Percentiles rank a stretch among this genome's conserved stretches.
Conservation (phyloP, 1,284 basidiomycete genomes). For the Vanrija sp. region DNA sequence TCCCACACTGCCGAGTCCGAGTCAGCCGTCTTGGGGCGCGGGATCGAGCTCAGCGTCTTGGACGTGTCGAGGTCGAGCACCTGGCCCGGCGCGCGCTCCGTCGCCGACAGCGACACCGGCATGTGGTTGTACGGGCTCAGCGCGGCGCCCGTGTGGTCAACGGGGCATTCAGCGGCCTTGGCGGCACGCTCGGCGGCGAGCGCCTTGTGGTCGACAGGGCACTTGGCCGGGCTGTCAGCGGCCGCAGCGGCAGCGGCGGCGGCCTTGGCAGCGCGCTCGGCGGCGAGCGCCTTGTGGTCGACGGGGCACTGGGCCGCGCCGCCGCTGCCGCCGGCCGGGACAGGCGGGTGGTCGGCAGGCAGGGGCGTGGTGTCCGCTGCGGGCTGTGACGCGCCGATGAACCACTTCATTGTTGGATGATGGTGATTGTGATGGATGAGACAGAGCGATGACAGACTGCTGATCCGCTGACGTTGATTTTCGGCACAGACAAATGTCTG, state of each 20-base stretch:
- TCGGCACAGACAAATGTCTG: background rate
- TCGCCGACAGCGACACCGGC: constrained; percentile 62
- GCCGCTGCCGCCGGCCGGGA: constrained; percentile 14
- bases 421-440: background rate
- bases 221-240: constrained; percentile 6
- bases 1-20: constrained; percentile 65
- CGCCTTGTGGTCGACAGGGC: constrained; percentile 18
- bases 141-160: constrained; percentile 32
- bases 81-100: constrained; percentile 46
- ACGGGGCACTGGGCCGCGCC: constrained; percentile 29
- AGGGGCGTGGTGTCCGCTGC: constrained; percentile 13
- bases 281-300: constrained; percentile 16
- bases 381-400: constrained; percentile 22
- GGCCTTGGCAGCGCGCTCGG: constrained; percentile 5
- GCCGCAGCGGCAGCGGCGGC: background rate
- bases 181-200: background rate
- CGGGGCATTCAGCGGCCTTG: constrained; percentile 39
- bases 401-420: constrained; percentile 32
- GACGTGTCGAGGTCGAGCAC: constrained; percentile 64
- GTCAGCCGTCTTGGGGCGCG: constrained; percentile 57
- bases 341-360: constrained; percentile 27
- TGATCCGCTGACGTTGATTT: background rate
- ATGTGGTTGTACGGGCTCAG: constrained; percentile 88
- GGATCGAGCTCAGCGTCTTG: constrained; percentile 78
- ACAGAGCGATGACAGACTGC: too few relatives aligned